Evolutionary conservation across 106 monocot species (phyloP).

Genomic region (Allium cepa): DNA sequence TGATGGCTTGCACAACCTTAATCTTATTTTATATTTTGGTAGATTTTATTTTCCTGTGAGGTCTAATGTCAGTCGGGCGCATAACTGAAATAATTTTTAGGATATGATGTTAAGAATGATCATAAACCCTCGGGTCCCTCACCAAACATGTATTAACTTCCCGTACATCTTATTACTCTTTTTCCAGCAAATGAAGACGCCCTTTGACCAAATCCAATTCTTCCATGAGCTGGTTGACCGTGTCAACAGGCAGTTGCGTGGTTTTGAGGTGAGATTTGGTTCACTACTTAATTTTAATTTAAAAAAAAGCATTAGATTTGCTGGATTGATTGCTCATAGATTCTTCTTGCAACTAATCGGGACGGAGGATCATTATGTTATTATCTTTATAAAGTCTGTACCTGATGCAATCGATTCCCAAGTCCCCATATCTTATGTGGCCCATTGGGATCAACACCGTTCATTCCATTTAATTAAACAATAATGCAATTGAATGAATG

Average conservation of each 20-base stretch:
- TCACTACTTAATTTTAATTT: background rate
- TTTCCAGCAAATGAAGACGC: slow-evolving; percentile 25
- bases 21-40: background rate
- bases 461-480: no score
- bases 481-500: no score
- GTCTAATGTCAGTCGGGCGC: background rate
- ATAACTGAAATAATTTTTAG: background rate
- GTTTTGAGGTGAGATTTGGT: slow-evolving; percentile 45
- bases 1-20: slow-evolving; percentile 10
- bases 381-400: no score
- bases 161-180: background rate
- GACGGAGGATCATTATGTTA: no score
- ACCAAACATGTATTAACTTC: background rate
- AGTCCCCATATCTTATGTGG: no score
- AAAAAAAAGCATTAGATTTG: no score
- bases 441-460: no score
- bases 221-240: slow-evolving; percentile 55
- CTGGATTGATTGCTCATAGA: no score
- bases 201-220: slow-evolving; percentile 41
- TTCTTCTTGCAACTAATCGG: no score
- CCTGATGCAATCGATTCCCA: no score
- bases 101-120: background rate
- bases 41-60: background rate
- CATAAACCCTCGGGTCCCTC: background rate
- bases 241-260: slow-evolving; percentile 48